Evolutionary conservation across 2,329 filamentous ascomycete species (phyloP).

Genomic region (Aspergillus pseudotamarii): DNA sequence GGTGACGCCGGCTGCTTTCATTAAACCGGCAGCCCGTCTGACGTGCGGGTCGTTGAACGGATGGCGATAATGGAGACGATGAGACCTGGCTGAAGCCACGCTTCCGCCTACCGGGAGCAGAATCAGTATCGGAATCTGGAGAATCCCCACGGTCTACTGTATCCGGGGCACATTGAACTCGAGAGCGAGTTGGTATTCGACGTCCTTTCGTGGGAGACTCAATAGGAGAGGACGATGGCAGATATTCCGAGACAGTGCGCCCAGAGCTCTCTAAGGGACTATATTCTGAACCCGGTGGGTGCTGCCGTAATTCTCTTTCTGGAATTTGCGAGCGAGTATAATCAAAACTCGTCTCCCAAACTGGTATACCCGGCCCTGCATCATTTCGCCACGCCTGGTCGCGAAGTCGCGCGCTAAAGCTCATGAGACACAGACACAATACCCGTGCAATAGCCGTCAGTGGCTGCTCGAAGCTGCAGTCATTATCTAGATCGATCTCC

Average conservation of each 20-base stretch:
- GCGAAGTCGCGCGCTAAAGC: constrained; percentile 16
- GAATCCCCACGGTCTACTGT: neutral
- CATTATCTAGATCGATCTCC: neutral
- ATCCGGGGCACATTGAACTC: constrained; percentile 16
- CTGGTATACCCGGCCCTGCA: constrained; percentile 14
- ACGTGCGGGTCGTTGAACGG: constrained; percentile 11
- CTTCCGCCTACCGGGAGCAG: constrained; percentile 23
- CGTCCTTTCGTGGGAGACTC: neutral
- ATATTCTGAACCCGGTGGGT: constrained; percentile 12
- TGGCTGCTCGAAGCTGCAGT: neutral
- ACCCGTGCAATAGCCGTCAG: constrained; percentile 14
- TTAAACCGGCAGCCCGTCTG: constrained; percentile 8
- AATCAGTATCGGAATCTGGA: constrained; percentile 22
- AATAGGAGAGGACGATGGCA: constrained; percentile 17
- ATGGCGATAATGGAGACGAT: constrained; percentile 18
- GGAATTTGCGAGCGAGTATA: constrained; percentile 21
- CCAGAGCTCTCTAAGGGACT: neutral
- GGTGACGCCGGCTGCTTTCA: constrained; percentile 13
- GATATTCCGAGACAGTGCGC: constrained; percentile 15
- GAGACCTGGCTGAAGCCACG: constrained; percentile 25
- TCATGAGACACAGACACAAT: constrained; percentile 26
- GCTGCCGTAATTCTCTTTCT: constrained; percentile 15
- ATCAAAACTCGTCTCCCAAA: constrained; percentile 23
- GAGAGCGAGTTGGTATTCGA: constrained; percentile 15
- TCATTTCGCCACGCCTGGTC: constrained; percentile 24